Base-by-base conservation (phyloP, 192 early-diverging fungal genomes). In the Chytriomyces sp. region DNA sequence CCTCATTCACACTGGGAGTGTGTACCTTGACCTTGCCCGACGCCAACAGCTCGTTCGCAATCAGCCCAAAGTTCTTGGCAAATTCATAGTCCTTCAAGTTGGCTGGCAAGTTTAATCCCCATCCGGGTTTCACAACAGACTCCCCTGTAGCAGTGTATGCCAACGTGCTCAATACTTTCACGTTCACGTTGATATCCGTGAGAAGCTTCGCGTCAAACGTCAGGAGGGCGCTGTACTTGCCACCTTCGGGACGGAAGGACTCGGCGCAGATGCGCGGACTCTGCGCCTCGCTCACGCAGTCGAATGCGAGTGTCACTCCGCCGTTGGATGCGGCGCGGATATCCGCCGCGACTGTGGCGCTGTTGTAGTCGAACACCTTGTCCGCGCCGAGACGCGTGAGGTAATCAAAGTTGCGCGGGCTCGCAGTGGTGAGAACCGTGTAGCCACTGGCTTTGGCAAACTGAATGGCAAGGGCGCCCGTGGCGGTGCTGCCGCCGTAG, bases 401-500 rank as follows among this genome's bases (percentile, higher is more conserved):
- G 26, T 53, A 59, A 44, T 69, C 72, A 38, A 58, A 55, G 52
- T 73, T 74, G 6, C 44, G 0, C 14, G 73, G 61, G 4, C 74
- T 77, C 3, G 64, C 38, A 19, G 73, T 76, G 12, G 77, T 55
- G 26, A 75, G 60, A 14, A 78, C 77, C 26, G 41, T 10, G 19
- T 77, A 53, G 5, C 64, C 64, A 26, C 36, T 30, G 31, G 44
- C 32, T 53, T 66, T 75, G 31, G 55, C 72, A 4, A 78, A 49
- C 64, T 81, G 80, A 12, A 81, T 74, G 26, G 80, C 80, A 72
- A 78, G 65, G 22, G 64, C 31, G 12, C 80, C 80, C 17, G 72
- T 75, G 17, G 74, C 56, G 14, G 67, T 56, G 0, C 64, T 53
- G 5, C 67, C 73, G 34, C 77, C 76, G 65, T 74, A 81, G 40